Percentiles rank a stretch among this genome's conserved stretches.
These are phyloP conservation scores for Mycosarcoma maydis DNA, from an alignment of 1,284 basidiomycete genomes.

Conservation along the genomic window DNA sequence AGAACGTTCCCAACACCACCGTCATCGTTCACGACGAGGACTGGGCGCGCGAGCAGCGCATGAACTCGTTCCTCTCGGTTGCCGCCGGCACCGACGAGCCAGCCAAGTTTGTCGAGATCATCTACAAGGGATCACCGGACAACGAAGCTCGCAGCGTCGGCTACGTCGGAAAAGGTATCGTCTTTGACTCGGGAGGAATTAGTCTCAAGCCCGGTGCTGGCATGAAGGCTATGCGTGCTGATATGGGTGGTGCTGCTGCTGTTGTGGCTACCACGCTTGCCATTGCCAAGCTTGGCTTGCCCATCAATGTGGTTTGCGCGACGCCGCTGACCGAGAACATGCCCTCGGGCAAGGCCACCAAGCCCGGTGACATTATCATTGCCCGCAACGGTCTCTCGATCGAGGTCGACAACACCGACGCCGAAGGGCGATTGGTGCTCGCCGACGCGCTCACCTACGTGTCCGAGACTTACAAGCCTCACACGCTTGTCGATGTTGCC, in stretches of 20 bases:
- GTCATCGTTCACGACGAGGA: constrained; percentile 80
- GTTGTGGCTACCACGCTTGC: constrained; percentile 79
- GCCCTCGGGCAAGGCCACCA: constrained; percentile 77
- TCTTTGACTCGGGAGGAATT: constrained; percentile 82
- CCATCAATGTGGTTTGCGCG: constrained; percentile 79
- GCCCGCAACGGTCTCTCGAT: constrained; percentile 89
- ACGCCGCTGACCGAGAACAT: constrained; percentile 83
- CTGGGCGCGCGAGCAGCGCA: constrained; percentile 85
- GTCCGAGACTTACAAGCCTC: constrained; percentile 80
- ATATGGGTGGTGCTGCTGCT: constrained; percentile 74
- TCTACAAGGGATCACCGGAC: constrained; percentile 79
- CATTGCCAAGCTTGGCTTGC: constrained; percentile 81
- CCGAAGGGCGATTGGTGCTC: constrained; percentile 81
- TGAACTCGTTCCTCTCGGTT: constrained; percentile 89
- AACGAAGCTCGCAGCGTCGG: constrained; percentile 74
- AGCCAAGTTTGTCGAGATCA: constrained; percentile 85
- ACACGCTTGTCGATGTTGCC: constrained; percentile 85
- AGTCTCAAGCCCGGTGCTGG: constrained; percentile 78
- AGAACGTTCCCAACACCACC: constrained; percentile 76
- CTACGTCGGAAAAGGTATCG: constrained; percentile 80
- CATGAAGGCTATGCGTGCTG: constrained; percentile 71
- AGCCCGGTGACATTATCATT: constrained; percentile 82
- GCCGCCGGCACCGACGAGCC: constrained; percentile 83
- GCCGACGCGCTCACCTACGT: constrained; percentile 85
- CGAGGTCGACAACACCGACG: constrained; percentile 88